Base-by-base conservation (phyloP, 1,284 basidiomycete species). In the Ustilago lituana region DNA sequence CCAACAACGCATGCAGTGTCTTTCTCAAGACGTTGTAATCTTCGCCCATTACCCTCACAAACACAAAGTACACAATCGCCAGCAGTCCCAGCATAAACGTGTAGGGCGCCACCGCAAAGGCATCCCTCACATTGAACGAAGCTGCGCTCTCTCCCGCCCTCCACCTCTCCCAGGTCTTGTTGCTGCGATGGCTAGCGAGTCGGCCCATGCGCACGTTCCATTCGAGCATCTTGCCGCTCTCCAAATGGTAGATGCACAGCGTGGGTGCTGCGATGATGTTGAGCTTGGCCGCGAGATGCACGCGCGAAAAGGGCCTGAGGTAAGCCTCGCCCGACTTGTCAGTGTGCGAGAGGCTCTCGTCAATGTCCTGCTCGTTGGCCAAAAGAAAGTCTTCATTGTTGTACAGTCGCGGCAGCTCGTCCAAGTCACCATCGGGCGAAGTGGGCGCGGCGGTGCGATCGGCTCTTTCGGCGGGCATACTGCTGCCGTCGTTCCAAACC, bases 401-500 rank as follows among this genome's bases (percentile, higher is more conserved):
- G 56, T 72, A 66, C 27, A 77, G 47, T 14, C 59, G n/a, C 7
- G 75, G 72, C 17, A 65, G 35, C 19, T 65, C 70, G 40, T 61
- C 63, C 29, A 58, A 22, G 10, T 53, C 58, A n/a, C 51, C 56
- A 14, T 64, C 29, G 2, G 68, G 32, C 17, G 22, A 17, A 9
- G 54, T 35, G 5, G 58, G 39, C 1, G 51, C 50, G 7, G 49
- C 43, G 17, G 69, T 68, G 2, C 66, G 45, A 46, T 68, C 66
- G 8, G 56, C 39, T 0, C 62, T 27, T 15, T 69, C 66, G 23
- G 61, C 53, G 17, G 62, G 65, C 62, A 62, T 65, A 32, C 77
- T 82, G 8, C 73, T 77, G 5, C 83, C 83, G 60, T 84, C 83
- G 65, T 83, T 79, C 82, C 82, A 84, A 2, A 71, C 79, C 79